phyloP scores from a whole-genome alignment of 495 filamentous ascomycete species.

The Penicillium bovifimosum region DNA sequence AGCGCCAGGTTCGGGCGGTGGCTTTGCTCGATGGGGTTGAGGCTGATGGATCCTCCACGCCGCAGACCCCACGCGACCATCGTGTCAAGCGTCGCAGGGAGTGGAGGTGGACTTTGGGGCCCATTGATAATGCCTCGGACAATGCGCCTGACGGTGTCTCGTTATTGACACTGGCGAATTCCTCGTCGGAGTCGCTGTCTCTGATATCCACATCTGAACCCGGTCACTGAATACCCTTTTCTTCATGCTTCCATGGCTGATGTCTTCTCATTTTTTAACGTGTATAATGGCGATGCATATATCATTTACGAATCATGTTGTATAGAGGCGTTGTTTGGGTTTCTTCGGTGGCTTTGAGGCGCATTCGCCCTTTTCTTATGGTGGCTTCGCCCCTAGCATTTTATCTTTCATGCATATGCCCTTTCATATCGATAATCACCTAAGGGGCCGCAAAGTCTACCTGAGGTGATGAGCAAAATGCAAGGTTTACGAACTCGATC shows the following conservation, averaged over 20 bases:
- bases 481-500: not conserved
- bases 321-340: constrained; percentile 19
- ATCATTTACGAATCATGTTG: constrained; percentile 16
- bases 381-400: not conserved
- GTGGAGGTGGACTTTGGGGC: constrained; percentile 55
- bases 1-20: constrained; percentile 40
- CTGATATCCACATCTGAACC: not conserved
- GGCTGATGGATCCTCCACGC: constrained; percentile 32
- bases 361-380: not conserved
- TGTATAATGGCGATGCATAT: constrained; percentile 17
- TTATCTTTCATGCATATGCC: not conserved
- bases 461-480: not conserved
- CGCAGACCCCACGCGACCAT: constrained; percentile 45
- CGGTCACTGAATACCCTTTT: not conserved
- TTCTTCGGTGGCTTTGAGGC: not conserved
- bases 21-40: constrained; percentile 37
- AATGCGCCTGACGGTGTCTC: not conserved
- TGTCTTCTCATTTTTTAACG: not conserved
- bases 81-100: constrained; percentile 48
- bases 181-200: not conserved
- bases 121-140: constrained; percentile 17
- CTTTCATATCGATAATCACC: not conserved
- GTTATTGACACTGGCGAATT: not conserved
- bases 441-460: not conserved
- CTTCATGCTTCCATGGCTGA: not conserved